Base-by-base conservation (phyloP, 2,329 filamentous ascomycete species). In the Juglanconis juglandina region DNA sequence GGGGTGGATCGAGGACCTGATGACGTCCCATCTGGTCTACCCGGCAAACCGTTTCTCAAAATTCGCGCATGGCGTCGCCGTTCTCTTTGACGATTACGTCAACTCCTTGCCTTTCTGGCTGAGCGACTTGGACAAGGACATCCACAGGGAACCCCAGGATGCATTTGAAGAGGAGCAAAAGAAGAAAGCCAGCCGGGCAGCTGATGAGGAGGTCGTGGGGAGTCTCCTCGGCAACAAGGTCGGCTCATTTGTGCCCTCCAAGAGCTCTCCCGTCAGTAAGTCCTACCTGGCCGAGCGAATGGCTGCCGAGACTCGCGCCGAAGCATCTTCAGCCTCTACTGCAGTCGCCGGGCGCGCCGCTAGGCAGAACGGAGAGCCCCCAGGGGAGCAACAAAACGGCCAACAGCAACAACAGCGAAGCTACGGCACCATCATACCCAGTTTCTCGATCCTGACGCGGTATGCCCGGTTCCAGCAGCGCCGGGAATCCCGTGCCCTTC, bases 71-170 rank as follows among this genome's bases (percentile, higher is more conserved):
- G 95, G 95, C 63, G 88, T 96, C 4, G 93, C 94, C 7, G 88
- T 89, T 44, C 81, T 99, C 2, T 98, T 98, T 67, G 95, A 98
- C 69, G 92, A 99, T 74, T 87, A 96, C 70, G 93, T 99, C 73
- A 98, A 98, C 76, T 93, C 87, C 64, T 87, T 98, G 69, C 95
- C 95, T 13, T 97, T 98, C 78, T 99, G 95, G 95, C 84, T 98
- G 39, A 89, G 89, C 68, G 90, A 96, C 64, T 82, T 98, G 48
- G 94, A 97, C 71, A 91, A 86, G 37, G 95, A 99, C 71, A 99
- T 99, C 70, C 88, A 94, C 66, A 92, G 91, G 71, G 93, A 98
- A 71, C 95, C 95, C 0, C 90, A 95, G 72, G 84, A 85, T 64
- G 94, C 94, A 0, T 97, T 96, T 71, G 90, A 96, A 65, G 89